Evolutionary conservation across 2,329 filamentous ascomycete genomes (phyloP).

Genomic region (Gaeumannomyces tritici): DNA sequence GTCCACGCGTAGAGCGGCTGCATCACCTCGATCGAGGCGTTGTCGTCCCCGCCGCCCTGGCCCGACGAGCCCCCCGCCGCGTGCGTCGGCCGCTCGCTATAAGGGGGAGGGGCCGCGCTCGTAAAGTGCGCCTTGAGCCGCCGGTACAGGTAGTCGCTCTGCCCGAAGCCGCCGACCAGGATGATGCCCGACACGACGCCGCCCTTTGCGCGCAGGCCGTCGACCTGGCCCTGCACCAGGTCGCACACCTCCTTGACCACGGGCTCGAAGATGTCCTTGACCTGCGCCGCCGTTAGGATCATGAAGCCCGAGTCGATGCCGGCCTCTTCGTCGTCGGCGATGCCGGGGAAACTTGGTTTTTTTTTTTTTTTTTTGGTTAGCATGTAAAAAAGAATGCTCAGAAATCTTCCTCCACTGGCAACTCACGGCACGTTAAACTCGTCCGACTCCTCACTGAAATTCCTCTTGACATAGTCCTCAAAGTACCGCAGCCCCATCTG

Average conservation of each 20-base stretch:
- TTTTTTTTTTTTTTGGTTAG: background rate
- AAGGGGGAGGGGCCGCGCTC: slow-evolving; percentile 46
- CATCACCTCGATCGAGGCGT: slow-evolving; percentile 64
- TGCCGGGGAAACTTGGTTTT: slow-evolving; percentile 58
- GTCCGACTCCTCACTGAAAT: slow-evolving; percentile 68
- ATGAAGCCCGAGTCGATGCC: slow-evolving; percentile 70
- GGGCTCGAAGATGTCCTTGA: slow-evolving; percentile 67
- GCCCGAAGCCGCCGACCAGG: slow-evolving; percentile 72
- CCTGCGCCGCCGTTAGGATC: slow-evolving; percentile 58
- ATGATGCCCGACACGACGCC: slow-evolving; percentile 65
- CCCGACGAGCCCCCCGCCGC: slow-evolving; percentile 37
- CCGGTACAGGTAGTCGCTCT: slow-evolving; percentile 67
- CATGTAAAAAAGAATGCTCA: no score
- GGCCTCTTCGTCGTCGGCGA: slow-evolving; percentile 66
- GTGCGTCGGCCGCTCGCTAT: slow-evolving; percentile 64
- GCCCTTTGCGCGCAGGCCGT: slow-evolving; percentile 49
- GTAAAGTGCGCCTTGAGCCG: slow-evolving; percentile 61
- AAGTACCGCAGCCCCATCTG: slow-evolving; percentile 72
- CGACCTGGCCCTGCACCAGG: slow-evolving; percentile 58
- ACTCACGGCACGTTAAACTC: slow-evolving; percentile 67
- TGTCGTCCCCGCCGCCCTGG: slow-evolving; percentile 23
- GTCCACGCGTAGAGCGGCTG: slow-evolving; percentile 78
- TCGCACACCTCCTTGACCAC: slow-evolving; percentile 63
- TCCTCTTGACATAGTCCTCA: slow-evolving; percentile 77
- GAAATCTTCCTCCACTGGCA: no score